Base-by-base conservation (phyloP, 179 eudicot genomes). In the Beta corolliflora region DNA sequence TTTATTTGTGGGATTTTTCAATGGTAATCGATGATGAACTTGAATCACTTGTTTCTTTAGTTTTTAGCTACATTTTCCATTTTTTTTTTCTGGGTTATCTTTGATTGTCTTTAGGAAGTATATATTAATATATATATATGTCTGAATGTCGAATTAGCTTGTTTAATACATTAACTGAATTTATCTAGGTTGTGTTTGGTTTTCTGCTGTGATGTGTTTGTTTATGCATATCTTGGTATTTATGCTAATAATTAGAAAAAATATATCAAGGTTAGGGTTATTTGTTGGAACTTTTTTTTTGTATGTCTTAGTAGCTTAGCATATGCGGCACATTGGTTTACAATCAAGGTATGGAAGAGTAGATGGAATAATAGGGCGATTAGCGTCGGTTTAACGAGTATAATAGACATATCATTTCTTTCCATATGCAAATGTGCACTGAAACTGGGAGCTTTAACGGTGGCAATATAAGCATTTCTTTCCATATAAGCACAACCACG, bases 1-100 rank as follows among this genome's bases (percentile, higher is more conserved):
- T 41, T 69, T 80, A 25, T 12, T 59, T 76, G 5, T 63, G 75
- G 73, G 65, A 72, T 71, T 72, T 72, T 48, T 80, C 55, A 0
- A 14, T 63, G 25, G 15, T 23, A 69, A 41, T 77, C 36, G 73
- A 72, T 83, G 10, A 16, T 79, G 61, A 36, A 29, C 18, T 48
- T 71, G 0, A 48, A 53, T 54, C 5, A 15, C 15, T 10, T 44
- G 25, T 76, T 66, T 46, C 63, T 50, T 25, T 64, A 4, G 23
- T 75, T 75, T 36, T 41, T 13, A 3, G 73, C 60, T 73, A 19
- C 50, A 53, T 78, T 71, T 82, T 16, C 1, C 56, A 7, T 14
- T 15, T 36, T 36, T 36, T 36, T 36, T 3, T 36, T 2, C 23
- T 54, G 75, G 68, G 36, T 55, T 77, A n/a, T 44, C 61, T 31